These are phyloP conservation scores for Chaetomium strumarium DNA, from an alignment of 2,329 filamentous ascomycete genomes.

Conservation along the genomic window DNA sequence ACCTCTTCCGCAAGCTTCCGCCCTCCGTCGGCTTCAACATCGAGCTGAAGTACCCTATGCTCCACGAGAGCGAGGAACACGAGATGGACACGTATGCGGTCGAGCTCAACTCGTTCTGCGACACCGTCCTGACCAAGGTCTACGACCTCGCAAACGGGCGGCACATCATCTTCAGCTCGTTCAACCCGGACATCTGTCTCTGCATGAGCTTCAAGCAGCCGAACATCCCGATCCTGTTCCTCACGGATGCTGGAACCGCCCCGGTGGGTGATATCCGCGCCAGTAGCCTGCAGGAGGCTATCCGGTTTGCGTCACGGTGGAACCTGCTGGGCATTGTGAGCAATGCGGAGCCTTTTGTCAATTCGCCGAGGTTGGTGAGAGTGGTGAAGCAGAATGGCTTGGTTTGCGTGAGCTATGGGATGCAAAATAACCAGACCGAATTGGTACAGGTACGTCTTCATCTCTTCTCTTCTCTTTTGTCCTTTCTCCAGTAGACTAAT, in stretches of 20 bases:
- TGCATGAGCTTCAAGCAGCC: conserved; percentile 95
- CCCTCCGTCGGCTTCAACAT: conserved; percentile 91
- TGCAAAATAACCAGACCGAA: conserved; percentile 76
- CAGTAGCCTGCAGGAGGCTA: conserved; percentile 87
- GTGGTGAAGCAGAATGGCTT: conserved; percentile 93
- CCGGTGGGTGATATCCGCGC: conserved; percentile 84
- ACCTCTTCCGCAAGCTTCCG: conserved; percentile 82
- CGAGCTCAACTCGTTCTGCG: conserved; percentile 93
- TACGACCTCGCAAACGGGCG: conserved; percentile 72
- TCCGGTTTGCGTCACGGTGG: conserved; percentile 92
- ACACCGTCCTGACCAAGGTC: conserved; percentile 83
- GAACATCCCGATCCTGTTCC: conserved; percentile 89
- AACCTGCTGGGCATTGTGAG: conserved; percentile 88
- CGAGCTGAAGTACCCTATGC: conserved; percentile 98
- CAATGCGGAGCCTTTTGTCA: conserved; percentile 80
- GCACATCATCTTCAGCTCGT: conserved; percentile 96
- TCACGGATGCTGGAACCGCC: conserved; percentile 80
- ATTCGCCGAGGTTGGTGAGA: conserved; percentile 79
- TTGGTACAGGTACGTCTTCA: conserved; percentile 68
- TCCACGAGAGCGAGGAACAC: conserved; percentile 89
- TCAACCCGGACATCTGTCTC: conserved; percentile 95
- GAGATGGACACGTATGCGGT: conserved; percentile 96
- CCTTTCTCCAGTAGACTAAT: background rate
- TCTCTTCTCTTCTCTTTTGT: background rate
- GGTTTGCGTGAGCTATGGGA: conserved; percentile 93